Evolutionary conservation across 257 asterid genomes (phyloP).

Genomic region (Nicotiana sylvestris): DNA sequence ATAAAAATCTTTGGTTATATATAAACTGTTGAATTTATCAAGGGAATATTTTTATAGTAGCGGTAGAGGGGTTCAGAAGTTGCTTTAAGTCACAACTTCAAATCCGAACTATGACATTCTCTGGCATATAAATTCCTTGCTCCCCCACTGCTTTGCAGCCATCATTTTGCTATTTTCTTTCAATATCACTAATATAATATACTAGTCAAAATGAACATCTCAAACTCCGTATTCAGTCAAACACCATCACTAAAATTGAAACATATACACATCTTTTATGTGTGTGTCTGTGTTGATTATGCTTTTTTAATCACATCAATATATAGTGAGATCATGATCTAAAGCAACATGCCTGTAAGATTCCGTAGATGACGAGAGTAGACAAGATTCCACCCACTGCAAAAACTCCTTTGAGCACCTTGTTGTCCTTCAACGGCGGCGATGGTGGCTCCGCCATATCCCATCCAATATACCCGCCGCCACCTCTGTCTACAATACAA

Average conservation of each 20-base stretch:
- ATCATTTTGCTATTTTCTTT: neutral
- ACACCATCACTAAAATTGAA: neutral
- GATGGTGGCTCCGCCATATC: constrained; percentile 62
- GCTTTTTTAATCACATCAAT: neutral
- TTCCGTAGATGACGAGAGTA: constrained; percentile 82
- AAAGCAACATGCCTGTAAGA: constrained; percentile 56
- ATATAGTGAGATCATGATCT: neutral
- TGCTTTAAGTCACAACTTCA: too few relatives aligned
- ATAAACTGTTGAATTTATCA: too few relatives aligned
- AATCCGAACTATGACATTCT: too few relatives aligned
- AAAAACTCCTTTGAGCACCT: constrained; percentile 51
- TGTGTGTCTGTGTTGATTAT: neutral
- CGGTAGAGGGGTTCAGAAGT: too few relatives aligned
- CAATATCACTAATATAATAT: too few relatives aligned
- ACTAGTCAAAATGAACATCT: neutral
- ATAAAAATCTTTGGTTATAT: too few relatives aligned
- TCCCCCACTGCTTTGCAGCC: too few relatives aligned
- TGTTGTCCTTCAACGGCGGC: constrained; percentile 53
- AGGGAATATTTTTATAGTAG: too few relatives aligned
- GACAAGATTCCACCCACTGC: constrained; percentile 95
- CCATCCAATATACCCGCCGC: constrained; percentile 35
- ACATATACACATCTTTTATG: neutral
- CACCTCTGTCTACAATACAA: neutral
- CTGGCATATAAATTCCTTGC: too few relatives aligned
- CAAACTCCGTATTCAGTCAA: neutral